Evolutionary conservation across 768 basidiomycete species (phyloP), one percentile per base, ranked within the genome.

Genomic region (Tricholoma sp.): DNA sequence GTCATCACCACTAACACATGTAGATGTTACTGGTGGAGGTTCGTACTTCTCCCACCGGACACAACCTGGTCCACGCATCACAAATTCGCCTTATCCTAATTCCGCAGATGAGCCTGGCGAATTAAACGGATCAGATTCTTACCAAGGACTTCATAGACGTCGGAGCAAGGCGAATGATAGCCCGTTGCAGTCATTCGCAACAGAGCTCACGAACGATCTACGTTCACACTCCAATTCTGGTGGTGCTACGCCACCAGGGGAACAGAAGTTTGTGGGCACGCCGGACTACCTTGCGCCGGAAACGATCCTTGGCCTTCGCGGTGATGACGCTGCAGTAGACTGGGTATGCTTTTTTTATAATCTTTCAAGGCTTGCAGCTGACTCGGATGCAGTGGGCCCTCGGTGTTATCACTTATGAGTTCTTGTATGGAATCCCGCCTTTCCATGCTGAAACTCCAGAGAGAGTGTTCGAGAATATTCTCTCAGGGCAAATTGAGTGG

Each of bases 371-470:
- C 51, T 59, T 55, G 52, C 59, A 52, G 50, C 56, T 61, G 18
- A 56, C 60, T 61, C 58, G 60, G 51, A 68, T 34, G 3, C 29
- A 97, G 97, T 99, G 97, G 97, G 96, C 97, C 10, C 80, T 99
- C 29, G 97, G 97, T 57, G 94, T 98, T 42, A 95, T 99, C 68
- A 91, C 93, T 31, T 98, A 99, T 69, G 97, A 99, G 75, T 98
- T 99, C 72, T 73, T 98, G 34, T 98, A 94, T 61, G 95, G 97
- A 3, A 84, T 94, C 33, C 97, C 97, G 28, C 97, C 97, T 2
- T 99, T 99, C 80, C 94, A 98, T 66, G 96, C 92, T 49, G 94
- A 98, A 58, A 91, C 91, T 7, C 96, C 97, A 0, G 94, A 97
- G 70, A 91, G 90, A 72, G 95, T 99, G 4, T 98, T 99, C 65